phyloP scores from a whole-genome alignment of 169 alveolate species.

The Plasmodium coatneyi region DNA sequence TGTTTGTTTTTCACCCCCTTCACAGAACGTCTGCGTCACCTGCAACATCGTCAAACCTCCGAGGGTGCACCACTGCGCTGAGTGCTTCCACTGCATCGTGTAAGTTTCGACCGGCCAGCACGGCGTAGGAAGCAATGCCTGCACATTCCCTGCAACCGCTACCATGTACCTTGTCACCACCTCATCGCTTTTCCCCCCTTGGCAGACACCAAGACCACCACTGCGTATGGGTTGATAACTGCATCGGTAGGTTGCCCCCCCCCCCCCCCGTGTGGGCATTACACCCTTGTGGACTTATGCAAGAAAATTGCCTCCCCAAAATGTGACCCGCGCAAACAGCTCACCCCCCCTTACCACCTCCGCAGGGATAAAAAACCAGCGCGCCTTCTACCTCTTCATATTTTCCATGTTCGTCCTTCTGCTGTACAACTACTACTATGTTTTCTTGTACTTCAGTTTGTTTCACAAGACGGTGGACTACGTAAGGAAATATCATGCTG shows the following conservation, averaged over 20 bases:
- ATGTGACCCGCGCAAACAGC: background rate
- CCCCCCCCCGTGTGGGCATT: background rate
- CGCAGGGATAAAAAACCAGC: slow-evolving; percentile 77
- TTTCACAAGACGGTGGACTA: slow-evolving; percentile 25
- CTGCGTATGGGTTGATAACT: slow-evolving; percentile 97
- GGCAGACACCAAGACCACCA: slow-evolving; percentile 94
- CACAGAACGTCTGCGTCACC: slow-evolving; percentile 88
- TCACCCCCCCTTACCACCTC: slow-evolving; percentile 80
- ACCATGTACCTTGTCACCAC: background rate
- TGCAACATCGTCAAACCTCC: slow-evolving; percentile 86
- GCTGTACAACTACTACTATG: slow-evolving; percentile 68
- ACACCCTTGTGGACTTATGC: background rate
- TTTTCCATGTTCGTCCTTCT: slow-evolving; percentile 66
- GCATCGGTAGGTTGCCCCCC: slow-evolving; percentile 87
- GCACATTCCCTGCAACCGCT: background rate
- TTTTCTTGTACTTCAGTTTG: slow-evolving; percentile 30
- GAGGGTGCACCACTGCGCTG: slow-evolving; percentile 89
- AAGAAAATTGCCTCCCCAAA: background rate
- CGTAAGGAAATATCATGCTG: slow-evolving; percentile 35
- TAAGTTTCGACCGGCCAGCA: slow-evolving; percentile 10
- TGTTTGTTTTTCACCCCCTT: background rate
- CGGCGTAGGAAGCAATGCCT: background rate
- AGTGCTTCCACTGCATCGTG: slow-evolving; percentile 87
- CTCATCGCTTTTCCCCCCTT: background rate
- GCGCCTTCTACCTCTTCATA: slow-evolving; percentile 78